Evolutionary conservation across 352 stramenopile species (phyloP).

Genomic region (Globisporangium cederbergense): DNA sequence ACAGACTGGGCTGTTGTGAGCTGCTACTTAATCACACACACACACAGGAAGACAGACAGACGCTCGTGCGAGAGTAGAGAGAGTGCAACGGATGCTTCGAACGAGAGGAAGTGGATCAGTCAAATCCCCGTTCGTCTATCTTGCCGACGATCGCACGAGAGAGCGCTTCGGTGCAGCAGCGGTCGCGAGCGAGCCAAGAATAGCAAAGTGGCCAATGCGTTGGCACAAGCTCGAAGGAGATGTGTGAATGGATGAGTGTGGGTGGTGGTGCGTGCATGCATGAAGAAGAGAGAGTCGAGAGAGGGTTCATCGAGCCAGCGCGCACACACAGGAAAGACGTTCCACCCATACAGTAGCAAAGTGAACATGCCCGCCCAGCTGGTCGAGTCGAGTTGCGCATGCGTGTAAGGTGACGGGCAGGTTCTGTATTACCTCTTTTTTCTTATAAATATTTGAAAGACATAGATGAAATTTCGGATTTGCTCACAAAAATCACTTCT

Average conservation of each 20-base stretch:
- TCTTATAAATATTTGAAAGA: too few species aligned
- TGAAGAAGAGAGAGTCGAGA: background rate
- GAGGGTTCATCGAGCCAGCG: background rate
- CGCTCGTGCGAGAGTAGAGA: background rate
- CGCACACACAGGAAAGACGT: background rate
- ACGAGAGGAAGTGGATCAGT: conserved; percentile 8
- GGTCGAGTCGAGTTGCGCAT: background rate
- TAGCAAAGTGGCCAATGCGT: background rate
- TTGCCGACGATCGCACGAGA: background rate
- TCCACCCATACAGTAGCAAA: background rate
- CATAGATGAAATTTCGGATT: too few species aligned
- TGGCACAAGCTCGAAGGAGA: too few species aligned
- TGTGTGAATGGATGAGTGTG: background rate
- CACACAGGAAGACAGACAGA: too few species aligned
- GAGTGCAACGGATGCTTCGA: conserved; percentile 1
- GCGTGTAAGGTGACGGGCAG: background rate
- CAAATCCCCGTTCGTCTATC: conserved; percentile 12
- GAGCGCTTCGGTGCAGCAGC: background rate
- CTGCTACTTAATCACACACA: background rate
- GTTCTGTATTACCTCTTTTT: background rate
- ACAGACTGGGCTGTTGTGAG: too few species aligned
- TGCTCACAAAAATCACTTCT: background rate
- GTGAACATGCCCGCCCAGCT: background rate
- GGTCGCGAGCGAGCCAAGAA: background rate
- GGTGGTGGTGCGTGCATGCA: background rate